phyloP scores from a whole-genome alignment of 371 early-diverging fungal species.

The Quaeritorhiza haematococci region DNA sequence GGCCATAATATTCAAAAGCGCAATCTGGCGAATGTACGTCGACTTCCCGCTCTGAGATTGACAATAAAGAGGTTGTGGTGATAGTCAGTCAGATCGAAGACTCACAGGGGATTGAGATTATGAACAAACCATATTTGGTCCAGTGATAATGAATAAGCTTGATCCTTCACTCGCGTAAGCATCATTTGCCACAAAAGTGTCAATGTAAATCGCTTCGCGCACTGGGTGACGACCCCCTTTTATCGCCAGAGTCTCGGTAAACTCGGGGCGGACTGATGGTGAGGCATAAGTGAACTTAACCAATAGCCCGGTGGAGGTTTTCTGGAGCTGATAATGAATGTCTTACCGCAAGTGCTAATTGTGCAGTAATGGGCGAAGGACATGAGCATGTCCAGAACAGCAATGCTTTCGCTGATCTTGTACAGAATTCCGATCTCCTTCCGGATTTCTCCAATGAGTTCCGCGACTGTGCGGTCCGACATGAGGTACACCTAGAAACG shows the following conservation, averaged over 20 bases:
- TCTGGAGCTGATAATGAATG: too few species aligned
- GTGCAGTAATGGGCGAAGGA: constrained; percentile 67
- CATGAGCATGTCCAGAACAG: constrained; percentile 72
- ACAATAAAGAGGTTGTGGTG: constrained; percentile 10
- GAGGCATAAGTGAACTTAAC: too few species aligned
- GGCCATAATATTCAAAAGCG: constrained; percentile 84
- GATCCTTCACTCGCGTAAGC: constrained; percentile 57
- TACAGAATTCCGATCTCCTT: constrained; percentile 63
- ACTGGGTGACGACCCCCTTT: constrained; percentile 82
- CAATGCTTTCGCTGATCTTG: constrained; percentile 66
- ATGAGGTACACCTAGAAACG: neutral
- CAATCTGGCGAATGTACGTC: constrained; percentile 89
- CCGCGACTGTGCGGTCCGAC: constrained; percentile 51
- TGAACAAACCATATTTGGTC: constrained; percentile 86
- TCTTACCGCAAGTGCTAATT: constrained; percentile 47
- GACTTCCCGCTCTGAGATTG: constrained; percentile 72
- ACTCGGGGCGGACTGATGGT: constrained; percentile 72
- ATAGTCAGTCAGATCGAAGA: neutral
- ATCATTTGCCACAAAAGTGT: constrained; percentile 72
- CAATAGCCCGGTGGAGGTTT: too few species aligned
- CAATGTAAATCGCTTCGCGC: constrained; percentile 43
- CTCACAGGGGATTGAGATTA: neutral
- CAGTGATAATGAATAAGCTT: constrained; percentile 86
- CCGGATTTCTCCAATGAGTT: constrained; percentile 54
- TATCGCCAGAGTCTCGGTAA: constrained; percentile 72